Conservation (phyloP, 345 rosid species). For the Hibiscus mutabilis region DNA sequence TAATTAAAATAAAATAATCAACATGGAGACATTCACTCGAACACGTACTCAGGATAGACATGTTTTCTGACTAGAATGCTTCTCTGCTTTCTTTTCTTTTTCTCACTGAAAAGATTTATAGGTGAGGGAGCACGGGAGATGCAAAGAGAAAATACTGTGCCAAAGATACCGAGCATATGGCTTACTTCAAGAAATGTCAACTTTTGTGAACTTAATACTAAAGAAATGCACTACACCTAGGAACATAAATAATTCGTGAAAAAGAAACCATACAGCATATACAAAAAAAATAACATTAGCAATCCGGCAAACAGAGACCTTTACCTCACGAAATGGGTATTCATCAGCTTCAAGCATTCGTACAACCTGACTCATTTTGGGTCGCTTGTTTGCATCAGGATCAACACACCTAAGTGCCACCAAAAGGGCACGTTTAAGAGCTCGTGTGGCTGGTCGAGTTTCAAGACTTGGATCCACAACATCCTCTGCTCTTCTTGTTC, state of each 20-base stretch:
- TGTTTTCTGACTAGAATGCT: not conserved
- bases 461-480: conserved; percentile 77
- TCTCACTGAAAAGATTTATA: not conserved
- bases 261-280: not conserved
- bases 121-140: not conserved
- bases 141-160: not conserved
- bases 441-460: conserved; percentile 61
- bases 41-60: not conserved
- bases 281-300: not conserved
- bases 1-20: not conserved
- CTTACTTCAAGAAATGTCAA: too few species aligned
- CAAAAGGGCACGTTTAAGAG: conserved; percentile 67
- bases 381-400: conserved; percentile 82
- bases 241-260: not conserved
- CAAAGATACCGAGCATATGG: too few species aligned
- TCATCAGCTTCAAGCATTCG: conserved; percentile 88
- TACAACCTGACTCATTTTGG: conserved; percentile 88
- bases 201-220: not conserved
- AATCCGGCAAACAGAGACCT: not conserved
- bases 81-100: not conserved
- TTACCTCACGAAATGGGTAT: conserved; percentile 77
- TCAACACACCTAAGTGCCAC: conserved; percentile 89
- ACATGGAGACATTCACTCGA: not conserved
- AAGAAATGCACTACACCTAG: not conserved
- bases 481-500: conserved; percentile 87